Base-by-base conservation (phyloP, 2,329 filamentous ascomycete genomes). In the Tolypocladium tundrense region DNA sequence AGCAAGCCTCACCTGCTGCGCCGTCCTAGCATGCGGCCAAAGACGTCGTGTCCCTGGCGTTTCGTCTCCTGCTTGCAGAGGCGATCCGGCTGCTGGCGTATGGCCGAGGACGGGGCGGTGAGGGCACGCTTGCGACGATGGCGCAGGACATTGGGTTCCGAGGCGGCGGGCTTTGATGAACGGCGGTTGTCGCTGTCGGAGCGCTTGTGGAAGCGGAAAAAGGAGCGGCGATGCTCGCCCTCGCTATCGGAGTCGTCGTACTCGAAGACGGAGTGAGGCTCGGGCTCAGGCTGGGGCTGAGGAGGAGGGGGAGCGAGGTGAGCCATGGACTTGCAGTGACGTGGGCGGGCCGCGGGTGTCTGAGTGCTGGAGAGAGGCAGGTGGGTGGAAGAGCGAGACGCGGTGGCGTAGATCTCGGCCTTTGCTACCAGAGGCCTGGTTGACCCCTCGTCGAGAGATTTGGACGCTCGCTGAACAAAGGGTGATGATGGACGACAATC, bases 181-280 rank as follows among this genome's bases (percentile, higher is more conserved):
- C 64, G 65, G 37, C 66, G 63, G 39, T 68, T 64, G 33, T 74
- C 72, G 55, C 68, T 70, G 14, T 66, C 64, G n/a, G 70, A 68
- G 16, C 73, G 70, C 57, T 67, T 71, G 61, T 75, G 73, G 58
- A 81, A 73, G 21, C 75, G 73, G 52, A 77, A 77, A 56, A 79
- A 76, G 21, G 77, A 69, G n/a, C 63, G 62, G 55, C 67, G 63
- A 1, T 60, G 60, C 7, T 70, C 67, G 8, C 65, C 66, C 52
- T 78, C 76, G 16, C 67, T 67, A 59, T 81, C 77, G 4, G 75
- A 75, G 63, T 80, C 77, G 63, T 80, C 77, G 16, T 72, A 63
- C 50, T 81, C 79, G 60, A 81, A 81, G 31, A 80, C 74, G 2
- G 78, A 81, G n/a, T 63, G 62, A 14, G 64, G 64, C 45, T 73